Percentiles rank a stretch among this genome's conserved stretches.
These are phyloP conservation scores for Xerocomellus chrysenteron DNA, from an alignment of 768 basidiomycete species.

Conservation along the genomic window DNA sequence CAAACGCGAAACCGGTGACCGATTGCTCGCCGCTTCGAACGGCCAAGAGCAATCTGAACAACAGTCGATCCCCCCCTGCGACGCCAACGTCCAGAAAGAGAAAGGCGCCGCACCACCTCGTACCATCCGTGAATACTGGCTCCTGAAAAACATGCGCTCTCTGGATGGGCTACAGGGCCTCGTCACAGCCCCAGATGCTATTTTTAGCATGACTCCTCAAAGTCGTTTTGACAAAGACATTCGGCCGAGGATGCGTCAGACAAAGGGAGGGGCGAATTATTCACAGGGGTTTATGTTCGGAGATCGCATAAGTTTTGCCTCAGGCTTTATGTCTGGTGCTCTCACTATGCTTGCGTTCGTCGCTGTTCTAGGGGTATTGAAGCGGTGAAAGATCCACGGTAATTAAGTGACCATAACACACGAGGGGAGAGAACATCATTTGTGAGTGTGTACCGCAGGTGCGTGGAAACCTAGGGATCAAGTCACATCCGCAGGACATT, in stretches of 20 bases:
- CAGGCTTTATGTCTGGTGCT: conserved; percentile 20
- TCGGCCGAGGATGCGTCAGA: conserved; percentile 8
- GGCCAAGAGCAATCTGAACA: neutral
- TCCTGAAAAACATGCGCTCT: conserved; percentile 39
- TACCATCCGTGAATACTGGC: conserved; percentile 54
- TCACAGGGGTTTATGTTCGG: neutral
- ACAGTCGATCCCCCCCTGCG: neutral
- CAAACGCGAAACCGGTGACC: conserved; percentile 44
- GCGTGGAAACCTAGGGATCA: too few relatives aligned
- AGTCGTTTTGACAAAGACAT: conserved; percentile 20
- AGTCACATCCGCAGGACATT: neutral
- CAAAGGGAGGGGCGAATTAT: neutral
- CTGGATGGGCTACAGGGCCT: conserved; percentile 60
- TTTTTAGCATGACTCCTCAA: conserved; percentile 7
- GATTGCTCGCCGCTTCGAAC: conserved; percentile 11
- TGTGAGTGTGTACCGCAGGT: too few relatives aligned
- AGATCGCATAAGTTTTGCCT: conserved; percentile 8
- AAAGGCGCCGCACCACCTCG: conserved; percentile 3
- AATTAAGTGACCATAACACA: neutral
- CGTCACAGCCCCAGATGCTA: conserved; percentile 24
- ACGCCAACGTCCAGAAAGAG: conserved; percentile 7
- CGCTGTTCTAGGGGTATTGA: conserved; percentile 6
- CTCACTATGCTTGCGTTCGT: conserved; percentile 7
- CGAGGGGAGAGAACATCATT: too few relatives aligned
- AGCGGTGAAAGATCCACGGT: neutral